Evolutionary conservation across 148 eudicot species (phyloP), one percentile per base, ranked within the genome.

Genomic region (Rhododendron kiyosumense): DNA sequence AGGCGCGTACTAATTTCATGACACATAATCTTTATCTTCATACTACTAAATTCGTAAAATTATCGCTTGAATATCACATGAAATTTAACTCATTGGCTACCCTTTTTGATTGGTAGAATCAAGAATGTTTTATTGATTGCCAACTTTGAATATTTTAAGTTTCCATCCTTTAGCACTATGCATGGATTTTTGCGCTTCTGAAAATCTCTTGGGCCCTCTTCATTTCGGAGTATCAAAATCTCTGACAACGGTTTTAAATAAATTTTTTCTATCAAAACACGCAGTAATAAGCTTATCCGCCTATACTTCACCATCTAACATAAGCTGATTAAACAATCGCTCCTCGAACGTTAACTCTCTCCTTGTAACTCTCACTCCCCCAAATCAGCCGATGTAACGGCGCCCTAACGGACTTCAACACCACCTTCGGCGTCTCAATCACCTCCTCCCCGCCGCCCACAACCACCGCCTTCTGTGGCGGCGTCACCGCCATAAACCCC

Each of bases 401-500:
- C 14, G 3, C 34, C 74, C 74, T 67, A 26, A 67, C 74, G 2
- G 74, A 26, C 32, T 67, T 67, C 32, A 3, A 10, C 74, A 67
- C 28, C 15, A 12, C 34, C 34, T 12, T 67, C 15, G 32, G 74
- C 34, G 5, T 26, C 32, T 1, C 6, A 8, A 28, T 26, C 32
- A 67, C 32, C 34, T 10, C 74, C 74, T 67, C 74, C 11, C 73
- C 85, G 4, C 54, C 83, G 22, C 78, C 85, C 7, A 69, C 79
- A 11, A 7, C 45, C 52, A 11, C 74, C 15, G 8, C 74, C 32
- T 67, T 67, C 73, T 0, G 61, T 85, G 36, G 86, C 1, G 75
- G 75, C 3, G 87, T 82, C 0, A 86, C 71, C 22, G 86, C 71
- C 28, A 22, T 46, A n/a, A 84, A 86, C 14, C 34, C 74, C 88